A percentile compares a stretch with the other conserved stretches of the same genome.
Evolutionary conservation across 176 grass and related monocot species (phyloP).

Genomic region (Musa troglodytarum): DNA sequence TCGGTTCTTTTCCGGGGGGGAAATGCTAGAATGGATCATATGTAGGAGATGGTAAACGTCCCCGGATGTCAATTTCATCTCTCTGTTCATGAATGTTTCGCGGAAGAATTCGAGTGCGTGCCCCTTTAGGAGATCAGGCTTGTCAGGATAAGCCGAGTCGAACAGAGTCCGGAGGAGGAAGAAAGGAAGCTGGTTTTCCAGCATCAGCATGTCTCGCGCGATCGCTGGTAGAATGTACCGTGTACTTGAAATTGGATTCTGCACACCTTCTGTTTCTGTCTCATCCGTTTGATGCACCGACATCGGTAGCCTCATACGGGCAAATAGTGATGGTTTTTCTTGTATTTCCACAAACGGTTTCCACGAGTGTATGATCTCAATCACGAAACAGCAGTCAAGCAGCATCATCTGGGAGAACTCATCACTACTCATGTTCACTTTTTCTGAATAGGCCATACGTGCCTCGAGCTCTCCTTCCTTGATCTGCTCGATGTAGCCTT

Average conservation of each 20-base stretch:
- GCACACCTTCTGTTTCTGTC: too few species aligned
- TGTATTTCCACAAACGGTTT: too few species aligned
- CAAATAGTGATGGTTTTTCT: neutral
- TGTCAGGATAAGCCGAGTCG: neutral
- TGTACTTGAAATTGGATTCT: neutral
- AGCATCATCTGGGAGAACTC: neutral
- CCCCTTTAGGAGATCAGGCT: neutral
- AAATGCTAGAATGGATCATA: slow-evolving; percentile 7
- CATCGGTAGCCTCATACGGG: neutral
- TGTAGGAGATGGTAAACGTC: slow-evolving; percentile 32
- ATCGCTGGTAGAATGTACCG: slow-evolving; percentile 17
- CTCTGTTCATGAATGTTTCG: too few species aligned
- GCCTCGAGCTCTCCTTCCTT: rapidly evolving
- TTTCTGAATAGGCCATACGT: neutral
- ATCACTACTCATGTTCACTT: rapidly evolving
- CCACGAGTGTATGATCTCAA: neutral
- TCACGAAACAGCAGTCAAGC: slow-evolving; percentile 32
- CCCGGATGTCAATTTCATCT: neutral
- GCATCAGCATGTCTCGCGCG: slow-evolving; percentile 27
- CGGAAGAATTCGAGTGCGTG: too few species aligned
- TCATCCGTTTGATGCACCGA: too few species aligned
- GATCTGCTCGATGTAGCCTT: neutral
- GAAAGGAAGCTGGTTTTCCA: slow-evolving; percentile 36
- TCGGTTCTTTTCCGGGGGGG: too few species aligned
- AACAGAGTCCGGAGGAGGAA: slow-evolving; percentile 14